These are phyloP conservation scores for Fusarium aywerte DNA, from an alignment of 2,329 filamentous ascomycete species.

Conservation along the genomic window DNA sequence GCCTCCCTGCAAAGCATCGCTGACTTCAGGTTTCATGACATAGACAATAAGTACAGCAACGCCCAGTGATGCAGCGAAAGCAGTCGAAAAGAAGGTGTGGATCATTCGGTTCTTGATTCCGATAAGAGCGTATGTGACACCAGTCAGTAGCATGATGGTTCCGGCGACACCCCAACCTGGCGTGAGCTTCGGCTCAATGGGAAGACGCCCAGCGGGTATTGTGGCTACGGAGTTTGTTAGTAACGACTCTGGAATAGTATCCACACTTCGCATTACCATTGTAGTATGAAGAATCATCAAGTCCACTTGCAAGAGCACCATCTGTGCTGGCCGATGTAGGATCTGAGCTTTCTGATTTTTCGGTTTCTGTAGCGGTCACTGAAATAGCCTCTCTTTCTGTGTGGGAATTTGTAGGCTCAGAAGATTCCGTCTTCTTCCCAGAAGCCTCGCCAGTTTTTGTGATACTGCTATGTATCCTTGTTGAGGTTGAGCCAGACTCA, in stretches of 20 bases:
- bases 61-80: slow-evolving; percentile 76
- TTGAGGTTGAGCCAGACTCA: slow-evolving; percentile 18
- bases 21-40: slow-evolving; percentile 83
- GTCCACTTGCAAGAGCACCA: slow-evolving; percentile 27
- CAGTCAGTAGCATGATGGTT: slow-evolving; percentile 77
- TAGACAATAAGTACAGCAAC: slow-evolving; percentile 88
- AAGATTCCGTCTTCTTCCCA: slow-evolving; percentile 23
- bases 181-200: slow-evolving; percentile 78
- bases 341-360: slow-evolving; percentile 20
- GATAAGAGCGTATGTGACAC: slow-evolving; percentile 76
- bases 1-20: slow-evolving; percentile 80
- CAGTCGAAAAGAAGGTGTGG: slow-evolving; percentile 83
- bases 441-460: slow-evolving; percentile 29
- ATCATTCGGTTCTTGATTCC: slow-evolving; percentile 86
- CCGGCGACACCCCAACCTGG: slow-evolving; percentile 85
- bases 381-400: slow-evolving; percentile 21
- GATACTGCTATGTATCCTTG: slow-evolving; percentile 16
- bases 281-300: slow-evolving; percentile 48
- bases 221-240: slow-evolving; percentile 51
- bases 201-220: slow-evolving; percentile 67
- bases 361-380: slow-evolving; percentile 26
- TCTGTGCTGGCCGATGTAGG: slow-evolving; percentile 38
- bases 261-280: slow-evolving; percentile 48
- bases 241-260: not conserved
- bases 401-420: slow-evolving; percentile 7